Evolutionary conservation across 108 stramenopile species (phyloP), one percentile per base, ranked within the genome.

Genomic region (Aurantiochytrium sp.): DNA sequence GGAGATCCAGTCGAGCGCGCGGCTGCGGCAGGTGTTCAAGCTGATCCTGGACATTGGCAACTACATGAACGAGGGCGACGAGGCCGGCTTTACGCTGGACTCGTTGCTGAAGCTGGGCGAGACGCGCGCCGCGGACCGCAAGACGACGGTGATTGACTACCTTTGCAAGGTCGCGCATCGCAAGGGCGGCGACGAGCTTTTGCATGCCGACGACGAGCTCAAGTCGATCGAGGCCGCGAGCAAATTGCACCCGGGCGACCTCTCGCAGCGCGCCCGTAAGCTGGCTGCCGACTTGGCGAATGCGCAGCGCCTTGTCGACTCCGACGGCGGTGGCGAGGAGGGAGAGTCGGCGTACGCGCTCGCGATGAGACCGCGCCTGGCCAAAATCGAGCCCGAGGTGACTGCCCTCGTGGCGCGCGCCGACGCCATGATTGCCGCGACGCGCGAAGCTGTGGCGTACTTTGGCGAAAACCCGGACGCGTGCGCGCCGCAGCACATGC

Each of bases 81-180:
- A 90, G 41, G 87, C 88, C 54, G 92, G 90, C 30, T 91, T 92
- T 89, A 90, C 91, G 5, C 85, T 92, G 6, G 92, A 92, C 55
- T 91, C 92, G 1, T 87, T 92, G 54, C 85, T 92, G 27, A 92
- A 92, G 87, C 91, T 92, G 37, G 53, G 85, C 86, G 45, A 59
- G 45, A 91, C 91, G 52, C 91, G 91, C 85, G 91, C 91, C 0
- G 85, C 87, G 41, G 92, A 92, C 89, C 89, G 89, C 86, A 91
- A 91, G 52, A 91, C 92, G 32, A 86, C 88, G 27, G 89, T 92
- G 81, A 89, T 92, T 24, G 88, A 91, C 86, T 91, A 91, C 65
- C 88, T 91, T 31, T 69, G 91, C 73, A 90, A 65, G 37, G 85
- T 92, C 4, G 89, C 89, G 45, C 31, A 55, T 31, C 88, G 91